Evolutionary conservation across 2,329 filamentous ascomycete genomes (phyloP), one percentile per base, ranked within the genome.

Genomic region (Colletotrichum spinosum): DNA sequence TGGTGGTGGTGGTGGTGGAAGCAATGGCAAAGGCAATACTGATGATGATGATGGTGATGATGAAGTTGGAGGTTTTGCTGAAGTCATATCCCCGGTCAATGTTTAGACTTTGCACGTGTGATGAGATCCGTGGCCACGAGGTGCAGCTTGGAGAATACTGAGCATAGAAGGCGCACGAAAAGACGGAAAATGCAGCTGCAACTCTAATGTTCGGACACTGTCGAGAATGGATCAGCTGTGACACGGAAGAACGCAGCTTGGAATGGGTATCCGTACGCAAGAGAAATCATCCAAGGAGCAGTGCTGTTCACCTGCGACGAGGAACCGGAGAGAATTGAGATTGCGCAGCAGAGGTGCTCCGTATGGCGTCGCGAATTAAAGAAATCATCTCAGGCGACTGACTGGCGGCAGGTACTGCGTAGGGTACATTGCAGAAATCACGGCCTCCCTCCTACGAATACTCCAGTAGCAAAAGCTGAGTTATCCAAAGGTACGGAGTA

Each of bases 271-370:
- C 25, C 25, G 25, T 25, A 25, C 25, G 25, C 25, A 25, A 25
- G 25, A 25, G 25, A 25, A 25, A 25, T 25, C 25, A 25, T 25
- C 25, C 25, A 53, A 61, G 57, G 57, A 65, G 57, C 51, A 55
- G 57, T 51, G 57, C 48, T 55, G 46, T 52, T 52, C 34, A 62
- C 57, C 62, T 65, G 62, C 57, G 57, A 56, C 62, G 39, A 44
- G 37, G 15, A 42, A 17, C 35, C n/a, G 35, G 48, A 15, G 35
- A 55, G 42, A 48, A 41, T 17, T 12, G 15, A 45, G 45, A 17
- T 46, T 37, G 48, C 44, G 34, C 11, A 33, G 33, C 35, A 38
- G 46, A 37, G 25, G 25, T 25, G 25, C 42, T 46, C 17, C 25
- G 25, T 25, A 25, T 25, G 25, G 25, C 25, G 25, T 25, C 25